Evolutionary conservation across 2,329 filamentous ascomycete species (phyloP), one percentile per base, ranked within the genome.

Genomic region (Albophoma yamanashiensis): DNA sequence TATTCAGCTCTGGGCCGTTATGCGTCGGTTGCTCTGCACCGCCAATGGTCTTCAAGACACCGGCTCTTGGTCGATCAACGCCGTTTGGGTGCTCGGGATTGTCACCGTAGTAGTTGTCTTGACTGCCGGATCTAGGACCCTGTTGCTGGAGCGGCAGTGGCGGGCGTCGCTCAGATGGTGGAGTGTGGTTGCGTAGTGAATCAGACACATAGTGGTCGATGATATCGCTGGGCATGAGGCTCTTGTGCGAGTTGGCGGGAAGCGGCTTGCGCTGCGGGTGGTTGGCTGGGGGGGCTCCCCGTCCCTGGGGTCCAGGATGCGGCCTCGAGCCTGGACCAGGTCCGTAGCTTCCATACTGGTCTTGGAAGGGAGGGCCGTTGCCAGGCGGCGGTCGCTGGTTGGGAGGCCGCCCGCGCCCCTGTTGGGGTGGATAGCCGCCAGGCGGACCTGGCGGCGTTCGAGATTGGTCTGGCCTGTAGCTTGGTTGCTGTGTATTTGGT

Each of bases 11-110:
- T 0, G 70, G 4, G 9, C 50, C 62, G 50, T 60, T 61, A 47
- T 63, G 66, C 36, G 59, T 63, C 43, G 67, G 67, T 9, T 67
- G 67, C 1, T 76, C 74, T 4, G 69, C 67, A n/a, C 78, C 78
- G 4, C 91, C 92, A 14, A 92, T 86, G 1, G 89, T 91, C 70
- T 88, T 92, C 70, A 93, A 78, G 8, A 92, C 86, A 56, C 92
- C 92, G 64, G 89, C 88, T 63, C 93, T 83, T 20, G 89, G 89
- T 61, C 82, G 83, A 60, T 91, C 87, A 11, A 47, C 15, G 79
- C 78, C 6, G 83, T 82, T 9, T 86, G 87, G 14, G 39, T 57
- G 27, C 59, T 56, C 38, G 55, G 84, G 85, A 40, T 81, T 79
- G 62, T 89, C 87, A 61, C 89, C 87, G 61, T 83, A 80, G 50